A percentile compares a stretch with the other conserved stretches of the same genome.
These are phyloP conservation scores for Phanerochaete carnosa DNA, from an alignment of 768 basidiomycete species.

Conservation along the genomic window DNA sequence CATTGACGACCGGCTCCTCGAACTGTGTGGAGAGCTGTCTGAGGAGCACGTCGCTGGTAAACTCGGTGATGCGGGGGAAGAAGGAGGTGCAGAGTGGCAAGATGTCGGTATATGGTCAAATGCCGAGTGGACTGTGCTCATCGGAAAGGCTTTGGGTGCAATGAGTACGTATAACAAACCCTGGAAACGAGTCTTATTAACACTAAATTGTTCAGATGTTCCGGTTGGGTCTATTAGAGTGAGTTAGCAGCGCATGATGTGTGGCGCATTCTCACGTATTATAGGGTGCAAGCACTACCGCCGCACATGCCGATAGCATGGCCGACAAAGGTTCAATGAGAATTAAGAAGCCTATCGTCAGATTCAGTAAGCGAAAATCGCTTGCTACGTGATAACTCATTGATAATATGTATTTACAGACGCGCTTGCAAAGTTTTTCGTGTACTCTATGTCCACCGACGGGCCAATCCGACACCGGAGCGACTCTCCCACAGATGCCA, in stretches of 20 bases:
- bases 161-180: conserved; percentile 44
- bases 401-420: conserved; percentile 36
- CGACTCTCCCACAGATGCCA: conserved; percentile 26
- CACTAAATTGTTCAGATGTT: conserved; percentile 42
- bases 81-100: conserved; percentile 63
- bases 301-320: conserved; percentile 64
- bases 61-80: conserved; percentile 46
- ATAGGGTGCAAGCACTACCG: conserved; percentile 63
- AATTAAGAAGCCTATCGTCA: conserved; percentile 69
- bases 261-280: conserved; percentile 1
- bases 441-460: conserved; percentile 89
- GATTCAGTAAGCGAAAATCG: conserved; percentile 45
- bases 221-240: conserved; percentile 72
- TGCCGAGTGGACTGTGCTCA: conserved; percentile 76
- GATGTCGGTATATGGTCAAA: conserved; percentile 90
- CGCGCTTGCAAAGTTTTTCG: conserved; percentile 78
- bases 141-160: conserved; percentile 78
- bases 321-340: conserved; percentile 53
- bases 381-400: not conserved
- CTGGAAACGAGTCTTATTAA: not conserved
- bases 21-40: conserved; percentile 64
- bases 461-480: conserved; percentile 46
- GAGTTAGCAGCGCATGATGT: conserved; percentile 13
- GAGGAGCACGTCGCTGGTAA: conserved; percentile 68
- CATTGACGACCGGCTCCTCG: conserved; percentile 72